Evolutionary conservation across 768 basidiomycete genomes (phyloP).

Genomic region (Rhizopogon sp.): DNA sequence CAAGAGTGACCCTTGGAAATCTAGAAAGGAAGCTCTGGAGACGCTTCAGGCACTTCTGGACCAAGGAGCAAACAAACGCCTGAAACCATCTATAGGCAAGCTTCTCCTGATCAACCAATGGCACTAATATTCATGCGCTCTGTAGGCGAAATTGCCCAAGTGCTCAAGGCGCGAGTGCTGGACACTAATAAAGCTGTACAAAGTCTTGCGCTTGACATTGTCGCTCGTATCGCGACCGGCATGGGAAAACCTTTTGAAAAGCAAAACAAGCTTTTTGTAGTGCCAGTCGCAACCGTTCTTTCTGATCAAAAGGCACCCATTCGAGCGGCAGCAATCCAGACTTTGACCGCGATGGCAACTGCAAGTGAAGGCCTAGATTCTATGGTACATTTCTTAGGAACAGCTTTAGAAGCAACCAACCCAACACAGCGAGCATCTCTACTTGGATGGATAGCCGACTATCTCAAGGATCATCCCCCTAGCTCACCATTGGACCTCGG

Average conservation of each 20-base stretch:
- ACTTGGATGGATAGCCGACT: constrained; percentile 75
- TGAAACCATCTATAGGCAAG: constrained; percentile 86
- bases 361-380: constrained; percentile 83
- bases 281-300: constrained; percentile 77
- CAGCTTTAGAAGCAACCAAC: constrained; percentile 80
- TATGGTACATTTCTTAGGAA: constrained; percentile 72
- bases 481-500: constrained; percentile 59
- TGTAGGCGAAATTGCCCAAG: constrained; percentile 83
- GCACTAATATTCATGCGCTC: background rate
- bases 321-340: constrained; percentile 69
- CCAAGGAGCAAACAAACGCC: constrained; percentile 85
- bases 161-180: constrained; percentile 81
- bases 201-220: constrained; percentile 81
- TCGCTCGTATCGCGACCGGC: constrained; percentile 83
- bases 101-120: background rate
- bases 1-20: constrained; percentile 96
- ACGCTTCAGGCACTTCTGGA: constrained; percentile 77
- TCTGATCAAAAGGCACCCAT: constrained; percentile 91
- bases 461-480: constrained; percentile 64
- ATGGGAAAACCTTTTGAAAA: constrained; percentile 98
- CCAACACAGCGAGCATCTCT: constrained; percentile 82
- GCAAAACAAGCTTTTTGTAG: constrained; percentile 68
- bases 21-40: constrained; percentile 93
- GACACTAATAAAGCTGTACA: constrained; percentile 97
- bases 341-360: constrained; percentile 77